Conservation (phyloP, 345 rosid genomes). For the Linum usitatissimum region DNA sequence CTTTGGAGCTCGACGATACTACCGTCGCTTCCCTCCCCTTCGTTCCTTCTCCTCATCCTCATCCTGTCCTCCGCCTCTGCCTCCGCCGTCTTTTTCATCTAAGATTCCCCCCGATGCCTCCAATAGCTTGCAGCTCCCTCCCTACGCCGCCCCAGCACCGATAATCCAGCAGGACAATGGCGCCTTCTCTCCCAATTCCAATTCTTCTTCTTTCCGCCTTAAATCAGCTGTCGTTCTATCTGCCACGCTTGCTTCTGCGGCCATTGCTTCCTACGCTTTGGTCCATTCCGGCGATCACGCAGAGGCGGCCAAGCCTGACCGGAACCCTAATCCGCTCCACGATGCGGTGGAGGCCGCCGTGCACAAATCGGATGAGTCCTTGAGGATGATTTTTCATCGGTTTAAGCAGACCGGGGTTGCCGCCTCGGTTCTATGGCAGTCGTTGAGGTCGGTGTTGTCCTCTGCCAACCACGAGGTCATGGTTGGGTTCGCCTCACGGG, state of each 20-base stretch:
- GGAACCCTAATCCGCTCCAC: constrained; percentile 25
- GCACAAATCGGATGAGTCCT: constrained; percentile 46
- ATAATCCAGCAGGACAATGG: constrained; percentile 15
- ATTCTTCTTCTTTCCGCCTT: constrained; percentile 25
- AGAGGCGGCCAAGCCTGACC: constrained; percentile 11
- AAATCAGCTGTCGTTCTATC: constrained; percentile 40
- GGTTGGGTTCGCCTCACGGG: constrained; percentile 80
- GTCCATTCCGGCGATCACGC: constrained; percentile 16
- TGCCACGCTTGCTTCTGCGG: constrained; percentile 46
- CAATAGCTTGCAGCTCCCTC: constrained; percentile 20
- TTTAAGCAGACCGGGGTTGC: constrained; percentile 67
- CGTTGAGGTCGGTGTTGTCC: constrained; percentile 75
- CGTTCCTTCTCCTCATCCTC: constrained; percentile 33
- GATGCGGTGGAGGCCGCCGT: constrained; percentile 35
- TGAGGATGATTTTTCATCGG: constrained; percentile 46
- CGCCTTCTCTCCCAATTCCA: constrained; percentile 11
- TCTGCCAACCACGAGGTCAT: constrained; percentile 92
- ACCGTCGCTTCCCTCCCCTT: constrained; percentile 25
- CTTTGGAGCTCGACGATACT: constrained; percentile 28
- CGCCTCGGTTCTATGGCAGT: constrained; percentile 82
- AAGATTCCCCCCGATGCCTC: constrained; percentile 17
- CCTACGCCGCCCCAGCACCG: constrained; percentile 22
- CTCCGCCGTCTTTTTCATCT: constrained; percentile 21
- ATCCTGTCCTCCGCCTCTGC: constrained; percentile 23
- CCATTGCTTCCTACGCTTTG: constrained; percentile 36